Conservation (phyloP, 116 monocot species). For the Papilionanthe hybrid region DNA sequence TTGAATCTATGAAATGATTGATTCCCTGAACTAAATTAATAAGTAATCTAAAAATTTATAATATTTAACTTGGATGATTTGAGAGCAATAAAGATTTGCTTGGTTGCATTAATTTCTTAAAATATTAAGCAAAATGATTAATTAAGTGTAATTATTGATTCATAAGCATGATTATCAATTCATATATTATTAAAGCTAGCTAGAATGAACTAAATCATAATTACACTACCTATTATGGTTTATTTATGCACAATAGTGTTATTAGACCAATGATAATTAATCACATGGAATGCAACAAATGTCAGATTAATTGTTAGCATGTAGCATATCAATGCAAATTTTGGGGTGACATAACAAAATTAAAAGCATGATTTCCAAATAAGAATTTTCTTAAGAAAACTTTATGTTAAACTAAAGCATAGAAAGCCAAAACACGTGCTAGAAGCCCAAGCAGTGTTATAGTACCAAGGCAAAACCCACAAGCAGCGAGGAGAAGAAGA, state of each 20-base stretch:
- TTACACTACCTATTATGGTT: not conserved
- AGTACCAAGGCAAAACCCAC: not conserved
- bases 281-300: not conserved
- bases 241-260: not conserved
- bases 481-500: no score
- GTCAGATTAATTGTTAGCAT: not conserved
- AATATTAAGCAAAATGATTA: not conserved
- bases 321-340: not conserved
- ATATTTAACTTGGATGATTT: not conserved
- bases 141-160: not conserved
- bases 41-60: not conserved
- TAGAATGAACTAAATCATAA: not conserved
- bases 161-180: not conserved
- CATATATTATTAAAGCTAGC: not conserved
- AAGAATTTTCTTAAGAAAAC: not conserved
- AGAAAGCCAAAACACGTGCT: not conserved
- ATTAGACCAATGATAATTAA: not conserved
- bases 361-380: not conserved
- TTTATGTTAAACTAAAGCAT: not conserved
- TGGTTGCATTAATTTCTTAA: not conserved
- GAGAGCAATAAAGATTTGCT: not conserved
- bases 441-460: not conserved
- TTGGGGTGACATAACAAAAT: not conserved
- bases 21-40: not conserved
- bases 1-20: not conserved